These are phyloP conservation scores for Pichia sp. DNA, from an alignment of 1,139 yeast species.

Conservation along the genomic window DNA sequence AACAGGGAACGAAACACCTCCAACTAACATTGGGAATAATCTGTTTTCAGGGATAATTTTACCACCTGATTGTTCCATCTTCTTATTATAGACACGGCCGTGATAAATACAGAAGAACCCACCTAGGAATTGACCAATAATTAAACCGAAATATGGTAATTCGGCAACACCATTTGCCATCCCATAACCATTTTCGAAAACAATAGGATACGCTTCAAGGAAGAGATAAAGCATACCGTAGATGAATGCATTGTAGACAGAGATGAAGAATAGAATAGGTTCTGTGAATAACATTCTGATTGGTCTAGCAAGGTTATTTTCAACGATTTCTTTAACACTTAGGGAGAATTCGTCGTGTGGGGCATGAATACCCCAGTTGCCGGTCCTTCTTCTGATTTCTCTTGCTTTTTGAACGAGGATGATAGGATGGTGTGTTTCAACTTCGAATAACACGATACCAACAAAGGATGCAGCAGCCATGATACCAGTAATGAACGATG, in stretches of 20 bases:
- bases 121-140: conserved; percentile 60
- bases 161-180: conserved; percentile 57
- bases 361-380: conserved; percentile 82
- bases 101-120: conserved; percentile 43
- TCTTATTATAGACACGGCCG: conserved; percentile 38
- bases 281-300: conserved; percentile 64
- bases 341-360: conserved; percentile 66
- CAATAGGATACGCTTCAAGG: conserved; percentile 76
- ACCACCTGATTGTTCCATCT: conserved; percentile 48
- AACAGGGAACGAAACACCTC: conserved; percentile 65
- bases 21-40: conserved; percentile 69
- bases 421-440: conserved; percentile 63
- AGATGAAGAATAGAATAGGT: conserved; percentile 67
- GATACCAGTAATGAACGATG: conserved; percentile 64
- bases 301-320: conserved; percentile 72
- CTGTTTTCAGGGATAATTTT: conserved; percentile 78
- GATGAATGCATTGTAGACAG: conserved; percentile 78
- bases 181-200: conserved; percentile 61
- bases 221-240: conserved; percentile 80
- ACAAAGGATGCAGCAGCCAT: conserved; percentile 45
- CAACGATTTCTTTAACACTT: conserved; percentile 51
- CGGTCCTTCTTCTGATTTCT: conserved; percentile 53
- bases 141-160: conserved; percentile 60
- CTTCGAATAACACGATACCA: conserved; percentile 44
- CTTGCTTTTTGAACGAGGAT: conserved; percentile 63